Base-by-base conservation (phyloP, 257 asterid genomes). In the Jacaranda mimosifolia region DNA sequence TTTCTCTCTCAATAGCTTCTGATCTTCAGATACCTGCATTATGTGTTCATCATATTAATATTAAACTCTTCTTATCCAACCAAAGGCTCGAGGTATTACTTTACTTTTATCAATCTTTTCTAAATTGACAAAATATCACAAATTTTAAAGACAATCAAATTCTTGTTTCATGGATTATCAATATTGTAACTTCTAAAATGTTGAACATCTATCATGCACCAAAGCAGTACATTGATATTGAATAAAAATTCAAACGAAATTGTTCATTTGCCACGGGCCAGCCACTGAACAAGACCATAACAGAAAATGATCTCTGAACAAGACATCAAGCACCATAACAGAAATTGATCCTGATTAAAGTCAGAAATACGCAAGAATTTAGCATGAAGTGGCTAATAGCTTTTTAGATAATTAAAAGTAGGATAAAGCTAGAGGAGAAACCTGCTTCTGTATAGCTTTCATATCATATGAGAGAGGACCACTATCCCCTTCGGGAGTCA, bases 371-470 rank as follows among this genome's bases (percentile, higher is more conserved):
- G 1, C 62, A 32, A 10, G 15, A 2, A 5, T 64, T 9, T 18
- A 40, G 5, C 52, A 32, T 12, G 46, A 1, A 68, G 76, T 38
- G 7, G 63, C 70, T 6, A 32, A 46, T 9, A 32, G 10, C 6
- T 32, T 26, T 35, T 15, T 9, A 4, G 38, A 74, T 38, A 39
- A 14, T 56, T 32, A 45, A 72, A n/a, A 69, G 66, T 32, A 39
- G 63, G 69, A 55, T 48, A 75, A 42, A 76, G 42, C 68, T 63
- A 73, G 58, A 72, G 55, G 70, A 69, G 26, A 38, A 59, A 94
- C 98, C 98, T 94, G 98, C 81, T 87, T 92, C 85, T 89, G 94
- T 70, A 91, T 79, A 82, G 97, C 92, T 86, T 86, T 89, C 97
- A 91, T 87, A 83, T 92, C 98, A 83, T 89, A 86, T 38, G 98